Evolutionary conservation across 2,329 filamentous ascomycete genomes (phyloP).

Genomic region (Colletotrichum spaethianum): DNA sequence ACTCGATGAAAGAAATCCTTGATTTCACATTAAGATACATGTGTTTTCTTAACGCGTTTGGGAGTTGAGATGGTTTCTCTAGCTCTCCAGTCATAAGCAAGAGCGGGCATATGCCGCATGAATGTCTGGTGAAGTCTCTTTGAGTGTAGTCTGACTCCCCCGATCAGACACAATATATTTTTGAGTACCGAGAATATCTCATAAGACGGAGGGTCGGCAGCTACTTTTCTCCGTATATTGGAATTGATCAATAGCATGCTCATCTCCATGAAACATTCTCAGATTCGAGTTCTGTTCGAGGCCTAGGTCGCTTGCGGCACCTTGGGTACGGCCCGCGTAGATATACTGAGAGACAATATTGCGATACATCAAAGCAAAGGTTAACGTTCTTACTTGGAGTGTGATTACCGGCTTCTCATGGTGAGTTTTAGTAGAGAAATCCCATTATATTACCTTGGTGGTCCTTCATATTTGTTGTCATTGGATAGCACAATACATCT

Average conservation of each 20-base stretch:
- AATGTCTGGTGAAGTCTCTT: no score
- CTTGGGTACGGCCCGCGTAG: background rate
- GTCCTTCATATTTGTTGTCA: background rate
- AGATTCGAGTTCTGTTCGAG: background rate
- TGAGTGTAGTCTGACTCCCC: no score
- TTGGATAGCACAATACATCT: background rate
- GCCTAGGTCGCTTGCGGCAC: background rate
- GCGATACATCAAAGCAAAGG: background rate
- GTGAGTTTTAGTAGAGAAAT: background rate
- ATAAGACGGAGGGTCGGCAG: no score
- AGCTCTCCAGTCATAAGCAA: no score
- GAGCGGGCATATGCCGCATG: no score
- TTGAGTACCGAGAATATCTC: no score
- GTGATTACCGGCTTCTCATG: background rate
- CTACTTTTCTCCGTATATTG: background rate
- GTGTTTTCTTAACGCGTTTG: no score
- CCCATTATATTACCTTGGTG: background rate
- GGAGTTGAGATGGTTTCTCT: no score
- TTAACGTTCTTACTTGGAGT: background rate
- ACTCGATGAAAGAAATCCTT: no score
- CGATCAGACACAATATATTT: no score
- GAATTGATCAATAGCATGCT: background rate
- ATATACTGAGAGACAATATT: background rate
- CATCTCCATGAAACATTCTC: background rate
- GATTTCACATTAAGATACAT: background rate